Percentiles rank a stretch among this genome's conserved stretches.
Conservation (phyloP, 352 stramenopile genomes). For the Phytophthora europaea region DNA sequence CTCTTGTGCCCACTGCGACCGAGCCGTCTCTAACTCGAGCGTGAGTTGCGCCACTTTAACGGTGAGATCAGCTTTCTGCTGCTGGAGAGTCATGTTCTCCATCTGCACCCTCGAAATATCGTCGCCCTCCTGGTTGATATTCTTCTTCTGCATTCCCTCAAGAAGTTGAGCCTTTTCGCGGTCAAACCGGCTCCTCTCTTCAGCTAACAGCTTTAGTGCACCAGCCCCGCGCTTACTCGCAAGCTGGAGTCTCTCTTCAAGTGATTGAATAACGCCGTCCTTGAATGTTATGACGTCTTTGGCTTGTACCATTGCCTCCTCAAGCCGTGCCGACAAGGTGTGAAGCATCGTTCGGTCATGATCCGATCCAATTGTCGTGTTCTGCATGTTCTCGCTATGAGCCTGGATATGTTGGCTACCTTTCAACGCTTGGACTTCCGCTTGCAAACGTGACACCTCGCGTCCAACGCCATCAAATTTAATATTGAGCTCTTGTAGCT, state of each 20-base stretch:
- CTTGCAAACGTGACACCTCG: constrained; percentile 56
- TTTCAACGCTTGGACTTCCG: constrained; percentile 56
- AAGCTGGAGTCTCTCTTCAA: constrained; percentile 55
- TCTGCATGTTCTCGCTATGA: background rate
- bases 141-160: constrained; percentile 32
- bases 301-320: constrained; percentile 72
- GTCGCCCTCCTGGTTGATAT: constrained; percentile 10
- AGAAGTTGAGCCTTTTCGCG: constrained; percentile 28
- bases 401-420: background rate
- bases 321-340: constrained; percentile 60
- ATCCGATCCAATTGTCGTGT: background rate
- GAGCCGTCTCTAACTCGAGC: constrained; percentile 41
- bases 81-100: constrained; percentile 26
- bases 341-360: constrained; percentile 62
- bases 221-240: constrained; percentile 33
- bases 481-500: constrained; percentile 47
- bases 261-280: constrained; percentile 61
- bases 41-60: constrained; percentile 45
- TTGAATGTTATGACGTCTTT: constrained; percentile 80
- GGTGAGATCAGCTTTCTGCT: constrained; percentile 45
- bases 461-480: constrained; percentile 59
- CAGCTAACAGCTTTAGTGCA: constrained; percentile 21
- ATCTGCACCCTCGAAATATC: constrained; percentile 24
- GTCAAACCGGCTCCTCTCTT: constrained; percentile 32
- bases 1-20: constrained; percentile 33